Evolutionary conservation across 495 filamentous ascomycete species (phyloP).

Genomic region (Lindgomyces ingoldianus): DNA sequence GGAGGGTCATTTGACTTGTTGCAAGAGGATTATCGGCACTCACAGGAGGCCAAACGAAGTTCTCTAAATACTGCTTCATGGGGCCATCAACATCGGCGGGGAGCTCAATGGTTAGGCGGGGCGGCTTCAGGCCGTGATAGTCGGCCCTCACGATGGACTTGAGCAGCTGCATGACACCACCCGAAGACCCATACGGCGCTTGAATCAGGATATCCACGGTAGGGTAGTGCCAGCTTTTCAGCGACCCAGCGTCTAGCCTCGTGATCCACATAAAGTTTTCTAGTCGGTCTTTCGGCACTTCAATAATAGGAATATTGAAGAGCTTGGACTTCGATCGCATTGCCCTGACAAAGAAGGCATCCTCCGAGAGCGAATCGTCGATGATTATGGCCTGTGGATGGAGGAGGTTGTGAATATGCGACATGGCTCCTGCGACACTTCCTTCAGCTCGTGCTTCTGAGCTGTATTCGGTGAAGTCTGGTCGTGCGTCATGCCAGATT

Average conservation of each 20-base stretch:
- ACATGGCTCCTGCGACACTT: slow-evolving; percentile 42
- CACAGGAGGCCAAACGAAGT: slow-evolving; percentile 64
- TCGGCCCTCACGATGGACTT: slow-evolving; percentile 72
- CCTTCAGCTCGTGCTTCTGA: slow-evolving; percentile 53
- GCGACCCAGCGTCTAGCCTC: slow-evolving; percentile 67
- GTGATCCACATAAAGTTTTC: slow-evolving; percentile 74
- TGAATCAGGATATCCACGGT: slow-evolving; percentile 77
- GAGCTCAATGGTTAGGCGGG: slow-evolving; percentile 78
- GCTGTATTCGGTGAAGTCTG: slow-evolving; percentile 54
- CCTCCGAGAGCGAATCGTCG: slow-evolving; percentile 54
- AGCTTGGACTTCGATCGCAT: slow-evolving; percentile 51
- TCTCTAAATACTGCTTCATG: slow-evolving; percentile 60
- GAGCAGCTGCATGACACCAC: slow-evolving; percentile 71
- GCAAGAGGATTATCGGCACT: slow-evolving; percentile 26
- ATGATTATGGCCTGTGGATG: slow-evolving; percentile 60
- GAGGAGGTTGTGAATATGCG: slow-evolving; percentile 55
- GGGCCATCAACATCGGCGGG: slow-evolving; percentile 64
- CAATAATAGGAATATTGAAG: slow-evolving; percentile 58
- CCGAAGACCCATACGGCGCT: slow-evolving; percentile 65
- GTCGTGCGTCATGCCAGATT: slow-evolving; percentile 62
- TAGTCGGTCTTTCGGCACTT: slow-evolving; percentile 60
- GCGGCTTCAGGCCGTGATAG: slow-evolving; percentile 63
- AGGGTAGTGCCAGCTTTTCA: slow-evolving; percentile 73
- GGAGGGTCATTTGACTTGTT: slow-evolving; percentile 59
- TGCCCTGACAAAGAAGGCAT: slow-evolving; percentile 57